Conservation (phyloP, 2,329 filamentous ascomycete genomes). For the Colletotrichum sp. region DNA sequence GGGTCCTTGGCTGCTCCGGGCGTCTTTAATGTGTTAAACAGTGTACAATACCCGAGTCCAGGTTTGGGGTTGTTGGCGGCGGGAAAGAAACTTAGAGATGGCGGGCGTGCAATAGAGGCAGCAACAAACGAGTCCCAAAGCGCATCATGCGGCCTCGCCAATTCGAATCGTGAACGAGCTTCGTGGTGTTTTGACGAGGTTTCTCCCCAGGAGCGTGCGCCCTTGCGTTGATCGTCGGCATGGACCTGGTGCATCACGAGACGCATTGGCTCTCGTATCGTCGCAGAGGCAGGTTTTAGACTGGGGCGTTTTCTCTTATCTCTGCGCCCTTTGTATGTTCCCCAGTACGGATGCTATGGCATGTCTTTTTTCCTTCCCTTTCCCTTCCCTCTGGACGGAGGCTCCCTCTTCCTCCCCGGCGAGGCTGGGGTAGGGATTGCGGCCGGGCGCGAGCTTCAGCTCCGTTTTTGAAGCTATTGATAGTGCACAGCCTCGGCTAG, state of each 20-base stretch:
- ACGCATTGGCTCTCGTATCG: neutral
- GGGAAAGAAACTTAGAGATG: constrained; percentile 1
- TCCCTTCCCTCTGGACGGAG: neutral
- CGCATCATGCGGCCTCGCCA: neutral
- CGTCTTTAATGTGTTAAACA: constrained; percentile 14
- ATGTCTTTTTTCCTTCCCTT: neutral
- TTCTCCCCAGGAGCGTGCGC: neutral
- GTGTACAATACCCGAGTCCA: constrained; percentile 21
- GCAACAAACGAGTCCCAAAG: neutral
- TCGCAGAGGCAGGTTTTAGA: neutral
- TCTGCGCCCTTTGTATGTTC: neutral
- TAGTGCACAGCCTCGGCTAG: constrained; percentile 6
- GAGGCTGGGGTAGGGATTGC: neutral
- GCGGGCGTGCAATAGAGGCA: neutral
- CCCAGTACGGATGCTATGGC: neutral
- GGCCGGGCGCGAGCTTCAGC: neutral
- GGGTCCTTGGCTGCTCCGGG: neutral
- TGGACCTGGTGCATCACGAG: neutral
- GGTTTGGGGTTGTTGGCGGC: constrained; percentile 20
- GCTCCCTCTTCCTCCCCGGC: neutral
- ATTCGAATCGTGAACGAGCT: neutral
- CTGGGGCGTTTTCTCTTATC: neutral
- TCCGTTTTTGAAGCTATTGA: constrained; percentile 13
- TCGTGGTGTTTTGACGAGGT: neutral
- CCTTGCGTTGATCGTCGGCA: neutral